Conservation (phyloP, 108 stramenopile genomes). For the Stephanodiscus triporus region DNA sequence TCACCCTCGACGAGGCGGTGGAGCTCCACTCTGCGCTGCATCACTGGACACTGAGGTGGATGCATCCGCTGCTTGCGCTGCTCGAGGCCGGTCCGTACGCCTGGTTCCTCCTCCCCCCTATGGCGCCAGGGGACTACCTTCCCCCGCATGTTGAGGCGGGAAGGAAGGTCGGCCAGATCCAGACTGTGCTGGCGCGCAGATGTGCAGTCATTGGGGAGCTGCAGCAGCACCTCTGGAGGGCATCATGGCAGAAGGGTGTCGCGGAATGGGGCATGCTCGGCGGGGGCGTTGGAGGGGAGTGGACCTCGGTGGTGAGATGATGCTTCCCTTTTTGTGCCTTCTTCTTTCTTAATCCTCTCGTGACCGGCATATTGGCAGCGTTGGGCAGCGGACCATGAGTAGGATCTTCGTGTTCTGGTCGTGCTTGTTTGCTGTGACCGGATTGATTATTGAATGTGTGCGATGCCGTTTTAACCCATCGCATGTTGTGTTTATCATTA, state of each 20-base stretch:
- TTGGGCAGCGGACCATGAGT: slow-evolving; percentile 33
- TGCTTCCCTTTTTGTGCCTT: background rate
- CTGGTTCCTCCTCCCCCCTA: slow-evolving; percentile 57
- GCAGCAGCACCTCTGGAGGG: slow-evolving; percentile 74
- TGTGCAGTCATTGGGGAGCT: slow-evolving; percentile 83
- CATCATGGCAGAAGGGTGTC: slow-evolving; percentile 83
- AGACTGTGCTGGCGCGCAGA: slow-evolving; percentile 81
- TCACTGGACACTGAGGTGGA: slow-evolving; percentile 82
- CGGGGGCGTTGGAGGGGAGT: slow-evolving; percentile 69
- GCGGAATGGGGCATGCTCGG: slow-evolving; percentile 86
- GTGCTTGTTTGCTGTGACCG: background rate
- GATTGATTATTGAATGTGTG: too few relatives aligned
- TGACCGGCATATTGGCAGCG: too few relatives aligned
- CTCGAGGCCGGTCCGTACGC: slow-evolving; percentile 78
- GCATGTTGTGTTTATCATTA: too few relatives aligned
- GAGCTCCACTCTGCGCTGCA: slow-evolving; percentile 73
- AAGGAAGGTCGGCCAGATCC: slow-evolving; percentile 82
- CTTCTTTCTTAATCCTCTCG: slow-evolving; percentile 36
- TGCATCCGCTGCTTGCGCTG: slow-evolving; percentile 74
- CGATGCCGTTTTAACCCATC: background rate
- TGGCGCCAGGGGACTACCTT: slow-evolving; percentile 39
- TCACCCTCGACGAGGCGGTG: slow-evolving; percentile 80
- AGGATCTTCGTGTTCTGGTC: background rate
- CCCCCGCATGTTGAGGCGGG: slow-evolving; percentile 58
- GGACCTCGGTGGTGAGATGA: slow-evolving; percentile 67